Conservation (phyloP, 2,329 filamentous ascomycete genomes). For the Beauveria bassiana region DNA sequence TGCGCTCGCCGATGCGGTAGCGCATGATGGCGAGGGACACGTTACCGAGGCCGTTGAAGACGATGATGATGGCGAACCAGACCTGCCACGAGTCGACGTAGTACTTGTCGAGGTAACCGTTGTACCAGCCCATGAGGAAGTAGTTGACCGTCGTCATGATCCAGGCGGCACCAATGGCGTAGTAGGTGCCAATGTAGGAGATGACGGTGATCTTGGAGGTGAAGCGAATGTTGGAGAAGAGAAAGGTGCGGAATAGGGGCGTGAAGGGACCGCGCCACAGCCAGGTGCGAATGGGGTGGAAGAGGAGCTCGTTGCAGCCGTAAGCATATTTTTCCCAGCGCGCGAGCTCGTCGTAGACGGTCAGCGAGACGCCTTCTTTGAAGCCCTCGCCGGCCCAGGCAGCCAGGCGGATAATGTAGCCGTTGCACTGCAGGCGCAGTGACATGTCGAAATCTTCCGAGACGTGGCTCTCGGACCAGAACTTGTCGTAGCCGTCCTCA, state of each 20-base stretch:
- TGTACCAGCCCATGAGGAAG: constrained; percentile 63
- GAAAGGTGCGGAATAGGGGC: constrained; percentile 52
- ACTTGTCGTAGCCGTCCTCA: constrained; percentile 49
- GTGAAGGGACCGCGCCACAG: constrained; percentile 56
- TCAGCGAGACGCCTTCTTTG: constrained; percentile 66
- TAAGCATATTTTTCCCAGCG: constrained; percentile 71
- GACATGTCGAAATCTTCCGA: constrained; percentile 75
- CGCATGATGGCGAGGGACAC: constrained; percentile 53
- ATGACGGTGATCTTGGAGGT: constrained; percentile 65
- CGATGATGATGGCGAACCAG: constrained; percentile 53
- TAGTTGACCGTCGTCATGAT: constrained; percentile 63
- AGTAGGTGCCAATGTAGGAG: constrained; percentile 65
- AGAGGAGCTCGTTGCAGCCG: constrained; percentile 63
- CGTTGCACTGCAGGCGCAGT: constrained; percentile 60
- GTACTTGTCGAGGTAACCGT: constrained; percentile 57
- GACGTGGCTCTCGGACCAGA: constrained; percentile 69
- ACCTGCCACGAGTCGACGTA: constrained; percentile 61
- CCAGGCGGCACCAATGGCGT: constrained; percentile 61
- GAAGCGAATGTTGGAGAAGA: constrained; percentile 52
- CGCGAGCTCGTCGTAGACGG: constrained; percentile 63
- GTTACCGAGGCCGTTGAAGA: constrained; percentile 57
- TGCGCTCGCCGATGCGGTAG: constrained; percentile 50
- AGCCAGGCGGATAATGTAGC: constrained; percentile 61
- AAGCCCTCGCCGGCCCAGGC: constrained; percentile 63
- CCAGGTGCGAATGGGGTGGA: constrained; percentile 60